These are phyloP conservation scores for Globisporangium paddicum DNA, from an alignment of 352 stramenopile genomes.

Conservation along the genomic window DNA sequence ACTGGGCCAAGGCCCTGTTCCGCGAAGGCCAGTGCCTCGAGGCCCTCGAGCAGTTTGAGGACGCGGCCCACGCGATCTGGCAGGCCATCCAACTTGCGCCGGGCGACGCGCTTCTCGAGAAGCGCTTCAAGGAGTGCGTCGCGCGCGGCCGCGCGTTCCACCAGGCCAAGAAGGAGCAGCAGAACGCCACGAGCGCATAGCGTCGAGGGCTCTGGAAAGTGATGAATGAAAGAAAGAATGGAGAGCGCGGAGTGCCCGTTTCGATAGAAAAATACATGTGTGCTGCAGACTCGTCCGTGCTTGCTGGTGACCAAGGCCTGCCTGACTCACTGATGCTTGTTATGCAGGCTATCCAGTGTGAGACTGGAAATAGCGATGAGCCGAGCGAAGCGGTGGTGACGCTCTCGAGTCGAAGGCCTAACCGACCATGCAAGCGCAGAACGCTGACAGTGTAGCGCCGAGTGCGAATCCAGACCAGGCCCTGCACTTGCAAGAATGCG, in stretches of 20 bases:
- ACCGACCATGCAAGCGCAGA: background rate
- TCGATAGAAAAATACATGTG: conserved; percentile 1
- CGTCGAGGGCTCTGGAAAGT: background rate
- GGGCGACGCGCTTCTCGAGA: conserved; percentile 70
- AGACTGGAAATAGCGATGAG: conserved; percentile 9
- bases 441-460: background rate
- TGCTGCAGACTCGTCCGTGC: too few species aligned
- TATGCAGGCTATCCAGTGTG: too few species aligned
- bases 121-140: conserved; percentile 79
- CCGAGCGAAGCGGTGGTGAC: conserved; percentile 12
- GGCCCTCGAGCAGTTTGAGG: conserved; percentile 63
- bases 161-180: conserved; percentile 32
- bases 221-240: background rate
- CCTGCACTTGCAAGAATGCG: background rate
- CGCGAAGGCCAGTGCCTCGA: conserved; percentile 83
- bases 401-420: background rate
- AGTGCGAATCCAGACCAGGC: background rate
- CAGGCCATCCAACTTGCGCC: conserved; percentile 67
- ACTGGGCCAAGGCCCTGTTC: conserved; percentile 82
- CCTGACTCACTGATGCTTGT: too few species aligned
- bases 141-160: conserved; percentile 58
- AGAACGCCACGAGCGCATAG: conserved; percentile 12
- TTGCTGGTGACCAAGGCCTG: too few species aligned
- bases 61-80: conserved; percentile 72
- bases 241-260: background rate